Percentiles rank a stretch among this genome's conserved stretches.
These are phyloP conservation scores for Colletotrichum australisinense DNA, from an alignment of 2,329 filamentous ascomycete genomes.

Conservation along the genomic window DNA sequence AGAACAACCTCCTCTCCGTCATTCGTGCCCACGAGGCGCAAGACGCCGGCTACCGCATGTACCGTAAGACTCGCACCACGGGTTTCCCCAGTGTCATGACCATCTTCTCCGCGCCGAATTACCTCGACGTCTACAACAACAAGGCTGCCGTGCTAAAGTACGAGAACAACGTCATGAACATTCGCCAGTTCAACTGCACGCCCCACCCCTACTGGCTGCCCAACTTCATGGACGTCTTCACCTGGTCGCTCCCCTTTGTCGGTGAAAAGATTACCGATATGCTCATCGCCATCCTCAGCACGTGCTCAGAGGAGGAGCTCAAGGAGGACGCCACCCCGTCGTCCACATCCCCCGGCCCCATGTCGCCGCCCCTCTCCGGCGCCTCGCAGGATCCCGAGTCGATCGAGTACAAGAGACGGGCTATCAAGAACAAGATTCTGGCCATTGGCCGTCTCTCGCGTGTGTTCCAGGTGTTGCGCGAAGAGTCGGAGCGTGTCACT, in stretches of 20 bases:
- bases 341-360: slow-evolving; percentile 74
- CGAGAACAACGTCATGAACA: slow-evolving; percentile 99
- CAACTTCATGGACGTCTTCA: slow-evolving; percentile 99
- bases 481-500: slow-evolving; percentile 96
- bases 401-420: slow-evolving; percentile 92
- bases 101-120: slow-evolving; percentile 99
- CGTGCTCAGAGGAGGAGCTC: slow-evolving; percentile 98
- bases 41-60: slow-evolving; percentile 99
- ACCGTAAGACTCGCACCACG: slow-evolving; percentile 96
- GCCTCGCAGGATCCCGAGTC: slow-evolving; percentile 78
- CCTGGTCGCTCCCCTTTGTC: slow-evolving; percentile 99
- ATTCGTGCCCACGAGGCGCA: slow-evolving; percentile 98
- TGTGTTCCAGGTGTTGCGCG: slow-evolving; percentile 97
- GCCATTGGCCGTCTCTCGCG: slow-evolving; percentile 96
- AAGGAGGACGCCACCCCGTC: slow-evolving; percentile 86
- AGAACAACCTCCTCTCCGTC: slow-evolving; percentile 97
- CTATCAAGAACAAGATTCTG: slow-evolving; percentile 99
- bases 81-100: slow-evolving; percentile 99
- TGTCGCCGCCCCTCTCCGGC: slow-evolving; percentile 75
- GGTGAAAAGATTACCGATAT: slow-evolving; percentile 99
- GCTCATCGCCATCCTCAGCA: slow-evolving; percentile 98
- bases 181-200: slow-evolving; percentile 99
- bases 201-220: slow-evolving; percentile 99
- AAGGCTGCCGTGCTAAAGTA: slow-evolving; percentile 99
- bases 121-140: slow-evolving; percentile 99